Base-by-base conservation (phyloP, 495 filamentous ascomycete genomes). In the Aspergillus sclerotioniger region DNA sequence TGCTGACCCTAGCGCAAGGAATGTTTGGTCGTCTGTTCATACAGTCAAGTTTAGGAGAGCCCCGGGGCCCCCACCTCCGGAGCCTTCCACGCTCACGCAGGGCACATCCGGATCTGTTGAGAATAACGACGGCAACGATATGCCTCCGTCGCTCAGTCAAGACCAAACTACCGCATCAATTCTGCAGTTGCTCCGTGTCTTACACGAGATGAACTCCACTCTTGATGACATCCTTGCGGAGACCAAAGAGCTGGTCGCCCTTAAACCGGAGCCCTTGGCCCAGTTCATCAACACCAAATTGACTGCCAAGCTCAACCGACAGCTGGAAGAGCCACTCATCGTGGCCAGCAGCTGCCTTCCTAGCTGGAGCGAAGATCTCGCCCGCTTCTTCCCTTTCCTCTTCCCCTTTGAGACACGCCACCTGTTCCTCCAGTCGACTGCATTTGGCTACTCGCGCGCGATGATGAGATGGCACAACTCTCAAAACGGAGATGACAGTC, bases 281-380 rank as follows among this genome's bases (percentile, higher is more conserved):
- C 95, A 98, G 63, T 98, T 99, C 65, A 94, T 99, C 72, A 99
- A 99, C 65, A 96, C 93, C 0, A 99, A 99, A 73, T 82, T 99
- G 49, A 99, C 94, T 2, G 94, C 94, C n/a, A 99, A 99, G 73
- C 81, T 99, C 43, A 99, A 99, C 64, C 86, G 94, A 31, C 94
- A 99, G 67, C 75, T 99, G 39, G 94, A 99, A 69, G 94, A 99
- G 74, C 94, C 94, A n/a, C 77, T 99, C 43, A 96, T 99, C 60
- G 94, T 99, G 19, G 95, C 95, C 2, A 98, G 95, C 72, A 95
- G 90, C 63, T 99, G 95, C 67, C 82, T 99, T 51, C 94, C 94
- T 8, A 90, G 82, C 68, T 99, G 94, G 94, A 96, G 91, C 61
- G 92, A 98, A 74, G 94, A 99, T 69, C 76, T 99, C n/a, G 90